A percentile compares a stretch with the other conserved stretches of the same genome.
These are phyloP conservation scores for Sanghuangporus weigelae DNA, from an alignment of 1,284 basidiomycete genomes.

Conservation along the genomic window DNA sequence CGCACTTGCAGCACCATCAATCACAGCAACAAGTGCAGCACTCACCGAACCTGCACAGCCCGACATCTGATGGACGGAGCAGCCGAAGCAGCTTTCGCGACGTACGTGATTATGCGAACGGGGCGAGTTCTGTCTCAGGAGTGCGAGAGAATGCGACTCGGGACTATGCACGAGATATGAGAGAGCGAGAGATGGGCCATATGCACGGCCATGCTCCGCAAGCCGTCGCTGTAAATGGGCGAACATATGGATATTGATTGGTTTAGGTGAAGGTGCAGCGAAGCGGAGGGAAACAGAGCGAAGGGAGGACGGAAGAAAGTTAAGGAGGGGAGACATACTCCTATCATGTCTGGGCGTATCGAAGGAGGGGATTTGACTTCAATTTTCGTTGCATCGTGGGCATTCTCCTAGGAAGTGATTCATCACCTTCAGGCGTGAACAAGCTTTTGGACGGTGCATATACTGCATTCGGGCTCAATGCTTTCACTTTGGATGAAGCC, in stretches of 20 bases:
- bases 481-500: background rate
- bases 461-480: background rate
- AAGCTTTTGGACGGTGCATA: background rate
- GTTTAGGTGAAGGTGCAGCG: background rate
- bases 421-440: background rate
- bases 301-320: background rate
- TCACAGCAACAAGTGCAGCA: background rate
- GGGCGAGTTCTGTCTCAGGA: background rate
- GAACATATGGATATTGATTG: conserved; percentile 14
- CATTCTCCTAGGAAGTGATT: background rate
- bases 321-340: background rate
- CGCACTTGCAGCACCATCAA: conserved; percentile 6
- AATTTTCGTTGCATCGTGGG: no score
- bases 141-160: background rate
- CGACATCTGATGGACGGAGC: conserved; percentile 15
- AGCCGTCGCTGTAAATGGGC: conserved; percentile 13
- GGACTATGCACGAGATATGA: conserved; percentile 10
- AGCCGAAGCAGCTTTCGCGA: conserved; percentile 14
- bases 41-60: conserved; percentile 2
- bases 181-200: conserved; percentile 13
- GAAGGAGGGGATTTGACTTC: background rate
- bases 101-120: background rate
- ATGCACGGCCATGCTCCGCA: conserved; percentile 9
- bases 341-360: background rate
- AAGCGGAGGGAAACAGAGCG: background rate